Percentiles rank a stretch among this genome's conserved stretches.
Conservation (phyloP, 257 asterid genomes). For the Solanum bukasovii region DNA sequence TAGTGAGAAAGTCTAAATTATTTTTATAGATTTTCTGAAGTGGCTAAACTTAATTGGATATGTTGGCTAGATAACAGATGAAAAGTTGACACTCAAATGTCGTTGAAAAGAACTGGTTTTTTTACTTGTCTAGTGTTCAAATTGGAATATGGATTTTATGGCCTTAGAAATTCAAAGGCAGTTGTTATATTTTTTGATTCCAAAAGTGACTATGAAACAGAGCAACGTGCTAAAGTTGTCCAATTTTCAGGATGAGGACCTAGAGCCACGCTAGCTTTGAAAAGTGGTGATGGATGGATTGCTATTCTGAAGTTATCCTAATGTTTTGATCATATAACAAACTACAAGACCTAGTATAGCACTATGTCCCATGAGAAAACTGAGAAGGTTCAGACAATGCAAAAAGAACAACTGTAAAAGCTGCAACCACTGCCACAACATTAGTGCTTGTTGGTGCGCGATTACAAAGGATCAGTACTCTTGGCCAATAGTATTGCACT, state of each 20-base stretch:
- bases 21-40: slow-evolving; percentile 16
- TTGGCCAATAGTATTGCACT: too few relatives aligned
- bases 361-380: too few relatives aligned
- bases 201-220: not conserved
- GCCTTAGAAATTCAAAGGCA: not conserved
- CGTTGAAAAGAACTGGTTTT: slow-evolving; percentile 4
- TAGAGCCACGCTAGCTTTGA: not conserved
- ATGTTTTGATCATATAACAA: too few relatives aligned
- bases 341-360: too few relatives aligned
- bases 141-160: not conserved
- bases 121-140: slow-evolving; percentile 42
- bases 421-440: too few relatives aligned
- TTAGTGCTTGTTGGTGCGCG: too few relatives aligned
- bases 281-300: slow-evolving; percentile 3
- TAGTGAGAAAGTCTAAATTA: not conserved
- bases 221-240: not conserved
- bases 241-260: not conserved
- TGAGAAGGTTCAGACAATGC: too few relatives aligned
- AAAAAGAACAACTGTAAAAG: too few relatives aligned
- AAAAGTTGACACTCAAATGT: slow-evolving; percentile 15
- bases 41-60: slow-evolving; percentile 32
- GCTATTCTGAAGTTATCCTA: too few relatives aligned
- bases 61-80: slow-evolving; percentile 60
- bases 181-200: not conserved
- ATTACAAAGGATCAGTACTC: too few relatives aligned